Conservation (phyloP, 1,139 yeast species). For the Citeromyces siamensis region DNA sequence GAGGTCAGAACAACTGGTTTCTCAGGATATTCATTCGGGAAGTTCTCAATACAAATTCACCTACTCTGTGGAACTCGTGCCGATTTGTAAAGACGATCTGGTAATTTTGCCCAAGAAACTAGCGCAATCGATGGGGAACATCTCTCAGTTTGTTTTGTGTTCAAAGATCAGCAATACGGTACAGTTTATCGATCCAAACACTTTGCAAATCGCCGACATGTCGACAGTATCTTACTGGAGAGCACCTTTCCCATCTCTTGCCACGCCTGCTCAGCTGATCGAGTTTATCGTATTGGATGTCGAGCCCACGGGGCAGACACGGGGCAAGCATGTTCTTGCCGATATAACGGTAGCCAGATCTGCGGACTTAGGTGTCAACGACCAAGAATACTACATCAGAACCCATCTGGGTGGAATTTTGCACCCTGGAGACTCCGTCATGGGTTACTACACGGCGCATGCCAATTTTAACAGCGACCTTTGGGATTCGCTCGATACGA, state of each 20-base stretch:
- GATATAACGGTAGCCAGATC: slow-evolving; percentile 86
- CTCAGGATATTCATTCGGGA: slow-evolving; percentile 89
- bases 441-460: slow-evolving; percentile 80
- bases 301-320: slow-evolving; percentile 80
- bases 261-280: slow-evolving; percentile 65
- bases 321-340: slow-evolving; percentile 77
- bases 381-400: slow-evolving; percentile 67
- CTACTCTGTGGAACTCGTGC: slow-evolving; percentile 87
- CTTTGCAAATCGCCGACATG: slow-evolving; percentile 73
- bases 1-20: slow-evolving; percentile 83
- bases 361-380: slow-evolving; percentile 75
- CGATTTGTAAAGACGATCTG: slow-evolving; percentile 95
- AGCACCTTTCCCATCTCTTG: slow-evolving; percentile 66
- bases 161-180: slow-evolving; percentile 68
- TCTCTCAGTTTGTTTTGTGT: slow-evolving; percentile 76
- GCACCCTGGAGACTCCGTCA: slow-evolving; percentile 91
- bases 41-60: slow-evolving; percentile 82
- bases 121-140: slow-evolving; percentile 79
- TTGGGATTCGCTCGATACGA: slow-evolving; percentile 61
- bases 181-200: slow-evolving; percentile 78
- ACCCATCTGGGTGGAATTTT: slow-evolving; percentile 88
- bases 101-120: slow-evolving; percentile 79
- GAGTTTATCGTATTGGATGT: slow-evolving; percentile 90
- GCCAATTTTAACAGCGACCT: slow-evolving; percentile 79
- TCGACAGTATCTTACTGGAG: slow-evolving; percentile 78